Conservation (phyloP, 306 rosid genomes). For the Lotus japonicus region DNA sequence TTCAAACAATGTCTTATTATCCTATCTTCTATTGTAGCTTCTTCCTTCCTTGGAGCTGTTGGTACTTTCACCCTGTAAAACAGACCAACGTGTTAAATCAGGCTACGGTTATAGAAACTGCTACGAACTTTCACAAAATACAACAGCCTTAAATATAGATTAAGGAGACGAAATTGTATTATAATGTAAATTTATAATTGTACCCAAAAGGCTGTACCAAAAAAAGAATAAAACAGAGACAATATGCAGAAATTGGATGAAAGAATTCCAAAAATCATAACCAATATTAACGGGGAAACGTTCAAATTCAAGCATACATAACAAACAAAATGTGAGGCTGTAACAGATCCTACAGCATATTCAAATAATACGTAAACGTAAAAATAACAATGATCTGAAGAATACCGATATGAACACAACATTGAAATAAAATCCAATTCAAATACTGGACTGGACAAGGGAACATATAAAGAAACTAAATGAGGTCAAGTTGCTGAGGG, state of each 20-base stretch:
- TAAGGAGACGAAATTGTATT: background rate
- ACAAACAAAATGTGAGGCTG: no score
- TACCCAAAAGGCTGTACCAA: no score
- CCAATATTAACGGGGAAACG: background rate
- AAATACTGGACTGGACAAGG: background rate
- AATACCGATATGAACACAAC: background rate
- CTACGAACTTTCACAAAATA: background rate
- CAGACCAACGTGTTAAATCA: slow-evolving; percentile 1
- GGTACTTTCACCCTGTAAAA: slow-evolving; percentile 70
- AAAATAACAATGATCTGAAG: background rate
- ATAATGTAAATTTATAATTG: background rate
- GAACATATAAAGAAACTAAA: background rate
- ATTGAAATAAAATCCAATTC: background rate
- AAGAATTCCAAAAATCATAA: background rate
- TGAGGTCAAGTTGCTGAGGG: background rate
- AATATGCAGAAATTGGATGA: background rate
- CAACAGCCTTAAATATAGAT: background rate
- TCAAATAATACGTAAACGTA: background rate
- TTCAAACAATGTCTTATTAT: slow-evolving; percentile 61
- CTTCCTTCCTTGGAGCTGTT: no score
- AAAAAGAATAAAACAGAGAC: no score
- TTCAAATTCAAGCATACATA: no score
- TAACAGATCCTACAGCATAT: background rate
- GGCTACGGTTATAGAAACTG: background rate
- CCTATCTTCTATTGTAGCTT: slow-evolving; percentile 76